Evolutionary conservation across 352 stramenopile genomes (phyloP).

Genomic region (Sclerospora graminicola): DNA sequence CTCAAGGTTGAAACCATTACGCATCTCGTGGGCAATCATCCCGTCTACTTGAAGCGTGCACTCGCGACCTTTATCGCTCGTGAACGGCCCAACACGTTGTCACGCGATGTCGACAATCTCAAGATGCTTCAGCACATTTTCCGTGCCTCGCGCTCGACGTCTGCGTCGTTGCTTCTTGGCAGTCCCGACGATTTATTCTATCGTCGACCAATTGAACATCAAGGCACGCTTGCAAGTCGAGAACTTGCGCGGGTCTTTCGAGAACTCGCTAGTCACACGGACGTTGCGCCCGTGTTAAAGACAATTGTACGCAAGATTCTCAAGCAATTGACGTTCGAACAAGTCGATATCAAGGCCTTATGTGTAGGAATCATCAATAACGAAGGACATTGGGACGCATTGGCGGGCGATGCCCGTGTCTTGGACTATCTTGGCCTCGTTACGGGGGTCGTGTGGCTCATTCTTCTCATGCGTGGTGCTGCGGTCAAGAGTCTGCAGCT

Average conservation of each 20-base stretch:
- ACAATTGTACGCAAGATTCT: slow-evolving; percentile 79
- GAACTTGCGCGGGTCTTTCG: slow-evolving; percentile 72
- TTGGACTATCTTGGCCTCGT: slow-evolving; percentile 77
- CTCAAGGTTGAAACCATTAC: slow-evolving; percentile 79
- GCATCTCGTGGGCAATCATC: slow-evolving; percentile 62
- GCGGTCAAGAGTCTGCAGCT: slow-evolving; percentile 83
- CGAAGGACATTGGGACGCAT: slow-evolving; percentile 57
- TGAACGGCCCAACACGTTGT: slow-evolving; percentile 74
- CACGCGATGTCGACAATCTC: slow-evolving; percentile 83
- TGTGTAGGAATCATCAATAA: slow-evolving; percentile 72
- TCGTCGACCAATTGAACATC: slow-evolving; percentile 35
- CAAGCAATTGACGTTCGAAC: slow-evolving; percentile 73
- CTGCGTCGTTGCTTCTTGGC: slow-evolving; percentile 19
- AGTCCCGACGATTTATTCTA: slow-evolving; percentile 55
- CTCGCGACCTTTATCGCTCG: slow-evolving; percentile 61
- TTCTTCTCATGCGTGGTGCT: slow-evolving; percentile 64
- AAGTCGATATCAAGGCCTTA: slow-evolving; percentile 72
- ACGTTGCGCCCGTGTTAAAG: slow-evolving; percentile 76
- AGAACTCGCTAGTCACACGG: slow-evolving; percentile 57
- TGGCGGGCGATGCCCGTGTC: slow-evolving; percentile 48
- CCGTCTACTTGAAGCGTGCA: slow-evolving; percentile 56
- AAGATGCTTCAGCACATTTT: slow-evolving; percentile 87
- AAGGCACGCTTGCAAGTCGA: slow-evolving; percentile 49
- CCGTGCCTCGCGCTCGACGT: slow-evolving; percentile 35
- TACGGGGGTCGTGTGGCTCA: slow-evolving; percentile 62